Evolutionary conservation across 805 yeast species (phyloP).

Genomic region (Peterozyma toletana): DNA sequence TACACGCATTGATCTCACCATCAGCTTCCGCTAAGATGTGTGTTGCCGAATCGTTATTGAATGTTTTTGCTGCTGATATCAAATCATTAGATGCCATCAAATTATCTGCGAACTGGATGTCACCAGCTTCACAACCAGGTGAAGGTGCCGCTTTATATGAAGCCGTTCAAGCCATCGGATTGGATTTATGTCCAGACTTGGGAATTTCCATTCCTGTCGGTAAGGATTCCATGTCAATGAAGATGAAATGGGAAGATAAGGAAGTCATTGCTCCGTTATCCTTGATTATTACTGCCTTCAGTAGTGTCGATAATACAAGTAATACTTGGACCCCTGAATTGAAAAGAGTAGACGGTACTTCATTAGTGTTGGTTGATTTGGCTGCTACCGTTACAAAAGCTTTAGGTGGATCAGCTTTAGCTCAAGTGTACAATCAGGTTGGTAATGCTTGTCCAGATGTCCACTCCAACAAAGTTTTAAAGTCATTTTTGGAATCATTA

Average conservation of each 20-base stretch:
- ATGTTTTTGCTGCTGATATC: slow-evolving; percentile 85
- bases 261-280: slow-evolving; percentile 96
- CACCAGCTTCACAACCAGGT: slow-evolving; percentile 90
- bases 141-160: slow-evolving; percentile 94
- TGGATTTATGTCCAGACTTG: slow-evolving; percentile 88
- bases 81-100: slow-evolving; percentile 68
- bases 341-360: slow-evolving; percentile 41
- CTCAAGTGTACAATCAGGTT: slow-evolving; percentile 86
- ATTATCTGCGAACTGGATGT: slow-evolving; percentile 98
- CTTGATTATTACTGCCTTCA: slow-evolving; percentile 84
- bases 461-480: slow-evolving; percentile 55
- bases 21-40: slow-evolving; percentile 91
- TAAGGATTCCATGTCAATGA: slow-evolving; percentile 98
- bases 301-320: slow-evolving; percentile 76
- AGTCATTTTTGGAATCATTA: slow-evolving; percentile 62
- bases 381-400: slow-evolving; percentile 46
- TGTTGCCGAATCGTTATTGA: slow-evolving; percentile 90
- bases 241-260: slow-evolving; percentile 92
- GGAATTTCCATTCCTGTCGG: slow-evolving; percentile 96
- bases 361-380: slow-evolving; percentile 75
- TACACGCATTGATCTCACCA: slow-evolving; percentile 79
- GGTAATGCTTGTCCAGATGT: slow-evolving; percentile 84
- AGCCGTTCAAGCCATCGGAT: slow-evolving; percentile 94
- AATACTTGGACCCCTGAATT: slow-evolving; percentile 94
- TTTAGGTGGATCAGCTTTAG: slow-evolving; percentile 90